Conservation (phyloP, 768 basidiomycete species). For the Mycena floridula region DNA sequence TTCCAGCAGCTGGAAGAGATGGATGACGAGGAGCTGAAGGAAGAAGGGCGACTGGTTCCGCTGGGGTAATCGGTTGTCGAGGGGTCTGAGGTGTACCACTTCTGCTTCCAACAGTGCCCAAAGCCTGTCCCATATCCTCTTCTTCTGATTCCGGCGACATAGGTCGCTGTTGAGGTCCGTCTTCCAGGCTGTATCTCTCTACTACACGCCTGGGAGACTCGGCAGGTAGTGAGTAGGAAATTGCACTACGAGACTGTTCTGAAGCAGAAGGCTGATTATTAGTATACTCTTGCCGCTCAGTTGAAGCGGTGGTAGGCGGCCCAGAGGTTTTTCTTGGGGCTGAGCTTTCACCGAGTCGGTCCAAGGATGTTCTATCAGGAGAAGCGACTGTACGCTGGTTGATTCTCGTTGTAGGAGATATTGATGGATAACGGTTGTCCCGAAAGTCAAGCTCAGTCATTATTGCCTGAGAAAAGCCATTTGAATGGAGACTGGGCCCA, state of each 20-base stretch:
- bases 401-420: too few species aligned
- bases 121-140: constrained; percentile 15
- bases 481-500: too few species aligned
- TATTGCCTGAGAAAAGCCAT: constrained; percentile 46
- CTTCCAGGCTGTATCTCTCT: constrained; percentile 50
- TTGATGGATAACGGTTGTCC: constrained; percentile 48
- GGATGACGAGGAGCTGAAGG: constrained; percentile 42
- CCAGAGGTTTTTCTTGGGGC: too few species aligned
- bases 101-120: constrained; percentile 19
- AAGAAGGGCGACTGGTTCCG: constrained; percentile 25
- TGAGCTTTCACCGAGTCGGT: not conserved
- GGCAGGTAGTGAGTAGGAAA: constrained; percentile 40
- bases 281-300: constrained; percentile 18
- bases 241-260: constrained; percentile 24
- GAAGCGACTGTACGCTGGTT: constrained; percentile 10
- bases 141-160: constrained; percentile 7
- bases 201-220: constrained; percentile 38
- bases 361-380: not conserved
- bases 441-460: constrained; percentile 57
- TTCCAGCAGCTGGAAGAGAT: constrained; percentile 46
- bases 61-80: constrained; percentile 13
- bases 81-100: constrained; percentile 17
- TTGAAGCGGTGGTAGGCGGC: too few species aligned
- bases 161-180: constrained; percentile 21
- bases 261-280: constrained; percentile 24